phyloP scores from a whole-genome alignment of 306 rosid species.

The Dicorynia guianensis region DNA sequence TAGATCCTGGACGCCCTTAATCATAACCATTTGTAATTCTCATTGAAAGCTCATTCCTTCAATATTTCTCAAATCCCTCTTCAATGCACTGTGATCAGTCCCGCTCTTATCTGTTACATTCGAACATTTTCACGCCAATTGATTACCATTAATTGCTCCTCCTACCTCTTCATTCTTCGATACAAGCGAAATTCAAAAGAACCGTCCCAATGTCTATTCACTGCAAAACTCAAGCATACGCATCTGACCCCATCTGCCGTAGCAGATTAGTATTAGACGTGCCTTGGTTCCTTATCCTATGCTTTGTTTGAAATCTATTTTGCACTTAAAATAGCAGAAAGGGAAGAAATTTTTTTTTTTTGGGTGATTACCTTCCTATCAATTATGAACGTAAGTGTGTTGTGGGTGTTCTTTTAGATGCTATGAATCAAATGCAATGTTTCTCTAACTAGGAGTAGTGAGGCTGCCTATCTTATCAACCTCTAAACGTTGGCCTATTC shows the following conservation, averaged over 20 bases:
- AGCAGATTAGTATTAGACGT: background rate
- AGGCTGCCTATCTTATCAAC: too few species aligned
- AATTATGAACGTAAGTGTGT: too few species aligned
- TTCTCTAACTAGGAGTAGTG: too few species aligned
- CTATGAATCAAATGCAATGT: too few species aligned
- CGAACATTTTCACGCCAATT: background rate
- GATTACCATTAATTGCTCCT: conserved; percentile 25
- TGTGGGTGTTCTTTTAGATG: too few species aligned
- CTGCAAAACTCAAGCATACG: background rate
- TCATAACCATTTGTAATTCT: conserved; percentile 1
- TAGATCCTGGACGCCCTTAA: background rate
- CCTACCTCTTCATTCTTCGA: conserved; percentile 37
- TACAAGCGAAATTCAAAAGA: conserved; percentile 17
- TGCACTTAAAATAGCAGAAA: too few species aligned
- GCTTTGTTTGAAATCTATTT: background rate
- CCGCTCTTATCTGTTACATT: background rate
- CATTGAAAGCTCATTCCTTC: conserved; percentile 13
- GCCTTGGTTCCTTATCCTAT: conserved; percentile 4
- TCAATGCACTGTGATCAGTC: background rate
- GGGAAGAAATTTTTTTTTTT: too few species aligned
- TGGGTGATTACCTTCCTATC: too few species aligned
- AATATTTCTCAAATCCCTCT: background rate
- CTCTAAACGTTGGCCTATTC: too few species aligned
- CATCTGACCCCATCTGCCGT: conserved; percentile 6
- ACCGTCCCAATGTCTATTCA: conserved; percentile 20